Evolutionary conservation across 2,329 filamentous ascomycete species (phyloP).

Genomic region (Colletotrichum musicola): DNA sequence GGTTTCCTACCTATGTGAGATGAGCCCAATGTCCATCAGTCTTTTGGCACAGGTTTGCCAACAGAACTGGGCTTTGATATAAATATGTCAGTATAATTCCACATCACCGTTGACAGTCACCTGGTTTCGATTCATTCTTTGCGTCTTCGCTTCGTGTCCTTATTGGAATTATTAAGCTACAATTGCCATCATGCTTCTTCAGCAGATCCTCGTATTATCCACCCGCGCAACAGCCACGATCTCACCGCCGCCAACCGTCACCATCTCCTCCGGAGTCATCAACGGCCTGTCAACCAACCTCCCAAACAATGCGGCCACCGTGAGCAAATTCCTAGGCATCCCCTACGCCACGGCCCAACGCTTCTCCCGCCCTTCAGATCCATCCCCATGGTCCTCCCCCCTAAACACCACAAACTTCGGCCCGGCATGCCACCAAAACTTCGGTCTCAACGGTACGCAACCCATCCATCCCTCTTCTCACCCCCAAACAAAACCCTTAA

Average conservation of each 20-base stretch:
- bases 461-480: too few species aligned
- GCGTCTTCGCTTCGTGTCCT: too few species aligned
- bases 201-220: not conserved
- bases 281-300: not conserved
- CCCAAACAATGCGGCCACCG: not conserved
- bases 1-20: too few species aligned
- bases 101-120: too few species aligned
- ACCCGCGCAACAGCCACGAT: not conserved
- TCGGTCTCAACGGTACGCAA: slow-evolving; percentile 14
- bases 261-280: slow-evolving; percentile 11
- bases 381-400: not conserved
- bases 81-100: too few species aligned
- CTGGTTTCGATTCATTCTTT: too few species aligned
- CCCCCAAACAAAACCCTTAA: too few species aligned
- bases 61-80: too few species aligned
- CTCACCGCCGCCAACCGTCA: not conserved
- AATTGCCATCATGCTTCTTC: not conserved
- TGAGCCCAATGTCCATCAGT: too few species aligned
- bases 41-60: too few species aligned
- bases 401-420: slow-evolving; percentile 16
- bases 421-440: slow-evolving; percentile 29
- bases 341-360: slow-evolving; percentile 68
- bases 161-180: not conserved
- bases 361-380: not conserved
- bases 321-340: slow-evolving; percentile 60